Conservation (phyloP, 2,329 filamentous ascomycete genomes). For the Paracorniculantispora psalliotae region DNA sequence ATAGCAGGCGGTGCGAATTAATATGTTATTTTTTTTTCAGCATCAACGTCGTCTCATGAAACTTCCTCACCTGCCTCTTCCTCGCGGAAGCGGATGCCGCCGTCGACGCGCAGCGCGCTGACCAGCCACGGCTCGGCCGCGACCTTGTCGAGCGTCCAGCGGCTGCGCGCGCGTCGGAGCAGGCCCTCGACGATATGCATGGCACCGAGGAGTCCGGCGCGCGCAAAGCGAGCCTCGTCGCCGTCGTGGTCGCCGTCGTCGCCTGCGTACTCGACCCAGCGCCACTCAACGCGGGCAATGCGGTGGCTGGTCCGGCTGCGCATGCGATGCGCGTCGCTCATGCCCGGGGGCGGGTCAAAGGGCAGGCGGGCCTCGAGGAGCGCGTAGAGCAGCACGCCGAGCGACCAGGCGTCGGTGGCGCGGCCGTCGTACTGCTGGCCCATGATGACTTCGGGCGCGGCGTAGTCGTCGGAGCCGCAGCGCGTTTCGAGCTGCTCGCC, state of each 20-base stretch:
- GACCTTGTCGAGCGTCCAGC: slow-evolving; percentile 72
- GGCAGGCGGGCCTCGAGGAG: slow-evolving; percentile 89
- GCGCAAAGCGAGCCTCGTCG: slow-evolving; percentile 54
- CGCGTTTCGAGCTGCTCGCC: slow-evolving; percentile 88
- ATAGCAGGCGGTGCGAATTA: too few species aligned
- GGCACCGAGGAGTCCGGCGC: slow-evolving; percentile 65
- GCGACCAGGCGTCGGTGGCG: slow-evolving; percentile 87
- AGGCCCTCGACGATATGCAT: slow-evolving; percentile 78
- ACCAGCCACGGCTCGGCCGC: slow-evolving; percentile 70
- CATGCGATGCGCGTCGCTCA: slow-evolving; percentile 70
- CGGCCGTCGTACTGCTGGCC: slow-evolving; percentile 92
- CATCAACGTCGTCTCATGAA: slow-evolving; percentile 16
- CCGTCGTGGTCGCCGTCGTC: slow-evolving; percentile 82
- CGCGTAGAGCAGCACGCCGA: slow-evolving; percentile 89
- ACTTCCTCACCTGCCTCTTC: slow-evolving; percentile 55
- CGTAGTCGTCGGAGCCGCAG: slow-evolving; percentile 95
- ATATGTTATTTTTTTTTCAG: neutral
- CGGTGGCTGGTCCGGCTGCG: slow-evolving; percentile 81
- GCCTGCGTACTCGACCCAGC: slow-evolving; percentile 82
- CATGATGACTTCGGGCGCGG: slow-evolving; percentile 92
- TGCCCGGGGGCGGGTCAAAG: slow-evolving; percentile 83
- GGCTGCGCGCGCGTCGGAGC: slow-evolving; percentile 73
- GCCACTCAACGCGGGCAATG: slow-evolving; percentile 95
- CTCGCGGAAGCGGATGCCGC: slow-evolving; percentile 54
- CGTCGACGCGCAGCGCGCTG: slow-evolving; percentile 64